These are phyloP conservation scores for Drechslerella dactyloides DNA, from an alignment of 2,329 filamentous ascomycete genomes.

Conservation along the genomic window DNA sequence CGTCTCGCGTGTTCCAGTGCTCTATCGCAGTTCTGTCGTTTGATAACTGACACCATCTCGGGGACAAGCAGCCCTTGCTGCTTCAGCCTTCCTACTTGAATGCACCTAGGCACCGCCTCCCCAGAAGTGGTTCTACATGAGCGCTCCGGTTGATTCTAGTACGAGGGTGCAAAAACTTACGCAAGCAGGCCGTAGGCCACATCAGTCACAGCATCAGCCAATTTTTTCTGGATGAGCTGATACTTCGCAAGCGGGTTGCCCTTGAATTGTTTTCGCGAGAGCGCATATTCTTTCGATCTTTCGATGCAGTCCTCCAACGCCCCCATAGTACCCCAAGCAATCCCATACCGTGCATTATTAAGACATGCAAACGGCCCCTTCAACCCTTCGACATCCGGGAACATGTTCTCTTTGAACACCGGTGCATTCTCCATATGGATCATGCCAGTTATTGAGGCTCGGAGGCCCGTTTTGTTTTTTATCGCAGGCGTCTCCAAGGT, in stretches of 20 bases:
- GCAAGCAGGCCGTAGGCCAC: constrained; percentile 90
- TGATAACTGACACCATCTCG: constrained; percentile 97
- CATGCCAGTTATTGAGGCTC: constrained; percentile 96
- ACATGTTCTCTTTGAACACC: constrained; percentile 89
- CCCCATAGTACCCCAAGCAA: constrained; percentile 91
- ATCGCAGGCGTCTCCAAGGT: constrained; percentile 89
- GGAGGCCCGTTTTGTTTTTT: constrained; percentile 92
- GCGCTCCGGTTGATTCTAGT: not conserved
- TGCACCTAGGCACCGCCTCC: constrained; percentile 59
- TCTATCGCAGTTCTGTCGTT: constrained; percentile 94
- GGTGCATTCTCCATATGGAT: constrained; percentile 92
- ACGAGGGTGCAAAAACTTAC: constrained; percentile 9
- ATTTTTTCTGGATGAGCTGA: constrained; percentile 96
- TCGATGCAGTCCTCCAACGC: constrained; percentile 89
- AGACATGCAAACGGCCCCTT: constrained; percentile 89
- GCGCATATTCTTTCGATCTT: constrained; percentile 80
- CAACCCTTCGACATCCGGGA: constrained; percentile 85
- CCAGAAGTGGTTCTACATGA: not conserved
- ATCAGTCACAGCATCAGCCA: constrained; percentile 90
- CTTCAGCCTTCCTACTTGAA: constrained; percentile 91
- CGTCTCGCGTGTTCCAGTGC: constrained; percentile 78
- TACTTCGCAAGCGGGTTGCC: constrained; percentile 93
- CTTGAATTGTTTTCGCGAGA: constrained; percentile 96
- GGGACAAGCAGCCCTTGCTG: constrained; percentile 85
- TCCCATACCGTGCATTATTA: constrained; percentile 91